Evolutionary conservation across 2,329 filamentous ascomycete species (phyloP).

Genomic region (Ceratocystis huliohia): DNA sequence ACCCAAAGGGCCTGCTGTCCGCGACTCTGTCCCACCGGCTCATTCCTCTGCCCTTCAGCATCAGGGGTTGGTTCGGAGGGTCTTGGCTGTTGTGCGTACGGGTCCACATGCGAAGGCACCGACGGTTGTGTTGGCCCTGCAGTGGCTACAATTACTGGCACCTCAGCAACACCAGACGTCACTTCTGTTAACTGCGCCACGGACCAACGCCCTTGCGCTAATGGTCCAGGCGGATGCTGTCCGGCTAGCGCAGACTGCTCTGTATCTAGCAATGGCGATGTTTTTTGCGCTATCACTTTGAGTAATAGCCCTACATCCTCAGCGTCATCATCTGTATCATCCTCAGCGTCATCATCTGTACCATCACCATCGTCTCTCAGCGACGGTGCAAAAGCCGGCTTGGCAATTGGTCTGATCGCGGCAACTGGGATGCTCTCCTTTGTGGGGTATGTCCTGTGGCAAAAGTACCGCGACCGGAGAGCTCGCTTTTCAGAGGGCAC

Average conservation of each 20-base stretch:
- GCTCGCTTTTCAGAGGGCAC: conserved; percentile 19
- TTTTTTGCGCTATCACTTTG: conserved; percentile 31
- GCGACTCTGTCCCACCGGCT: conserved; percentile 31
- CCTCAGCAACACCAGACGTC: conserved; percentile 25
- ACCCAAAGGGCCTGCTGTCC: conserved; percentile 30
- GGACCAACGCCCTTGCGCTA: conserved; percentile 33
- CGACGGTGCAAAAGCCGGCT: conserved; percentile 42
- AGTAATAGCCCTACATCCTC: conserved; percentile 28
- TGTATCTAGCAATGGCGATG: conserved; percentile 28
- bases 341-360: conserved; percentile 16
- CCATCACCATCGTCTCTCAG: conserved; percentile 27
- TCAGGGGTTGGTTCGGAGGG: conserved; percentile 29
- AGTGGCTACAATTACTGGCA: conserved; percentile 21
- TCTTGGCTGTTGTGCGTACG: conserved; percentile 38
- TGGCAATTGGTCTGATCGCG: conserved; percentile 41
- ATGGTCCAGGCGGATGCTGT: conserved; percentile 39
- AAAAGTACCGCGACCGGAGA: conserved; percentile 27
- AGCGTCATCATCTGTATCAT: not conserved
- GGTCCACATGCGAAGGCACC: conserved; percentile 31
- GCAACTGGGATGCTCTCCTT: conserved; percentile 32
- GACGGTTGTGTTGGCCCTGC: conserved; percentile 30
- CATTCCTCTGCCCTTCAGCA: conserved; percentile 34
- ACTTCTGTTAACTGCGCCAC: conserved; percentile 35
- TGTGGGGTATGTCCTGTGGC: conserved; percentile 29
- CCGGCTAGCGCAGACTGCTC: conserved; percentile 34